phyloP scores from a whole-genome alignment of 345 rosid species.

The Linum usitatissimum region DNA sequence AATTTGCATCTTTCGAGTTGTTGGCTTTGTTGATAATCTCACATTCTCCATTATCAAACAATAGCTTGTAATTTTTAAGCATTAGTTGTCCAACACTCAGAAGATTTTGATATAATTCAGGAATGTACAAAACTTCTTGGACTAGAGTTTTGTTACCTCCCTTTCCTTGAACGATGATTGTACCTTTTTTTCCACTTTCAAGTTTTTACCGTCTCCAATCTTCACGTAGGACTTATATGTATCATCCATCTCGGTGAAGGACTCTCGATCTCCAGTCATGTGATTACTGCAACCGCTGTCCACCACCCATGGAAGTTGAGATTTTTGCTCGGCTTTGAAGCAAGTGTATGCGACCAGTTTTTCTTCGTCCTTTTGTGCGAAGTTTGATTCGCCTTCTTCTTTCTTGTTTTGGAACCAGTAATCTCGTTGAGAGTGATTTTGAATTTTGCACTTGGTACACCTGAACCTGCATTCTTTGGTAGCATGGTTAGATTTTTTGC shows the following conservation, averaged over 20 bases:
- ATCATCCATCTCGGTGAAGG: background rate
- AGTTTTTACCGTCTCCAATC: background rate
- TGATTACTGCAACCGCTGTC: background rate
- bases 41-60: too few relatives aligned
- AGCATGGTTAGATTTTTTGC: background rate
- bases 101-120: too few relatives aligned
- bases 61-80: too few relatives aligned
- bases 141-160: too few relatives aligned
- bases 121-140: too few relatives aligned
- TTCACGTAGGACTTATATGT: background rate
- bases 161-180: too few relatives aligned
- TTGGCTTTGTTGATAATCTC: too few relatives aligned
- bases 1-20: too few relatives aligned
- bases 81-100: too few relatives aligned
- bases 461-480: background rate
- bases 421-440: constrained; percentile 3
- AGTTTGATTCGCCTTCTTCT: background rate
- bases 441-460: background rate
- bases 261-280: background rate
- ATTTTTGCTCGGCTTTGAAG: background rate
- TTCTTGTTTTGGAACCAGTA: background rate
- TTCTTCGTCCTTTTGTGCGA: background rate
- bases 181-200: background rate
- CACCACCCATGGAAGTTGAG: background rate
- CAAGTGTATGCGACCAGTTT: background rate